A percentile compares a stretch with the other conserved stretches of the same genome.
Conservation (phyloP, 805 yeast species). For the Wickerhamiella spandovensis region DNA sequence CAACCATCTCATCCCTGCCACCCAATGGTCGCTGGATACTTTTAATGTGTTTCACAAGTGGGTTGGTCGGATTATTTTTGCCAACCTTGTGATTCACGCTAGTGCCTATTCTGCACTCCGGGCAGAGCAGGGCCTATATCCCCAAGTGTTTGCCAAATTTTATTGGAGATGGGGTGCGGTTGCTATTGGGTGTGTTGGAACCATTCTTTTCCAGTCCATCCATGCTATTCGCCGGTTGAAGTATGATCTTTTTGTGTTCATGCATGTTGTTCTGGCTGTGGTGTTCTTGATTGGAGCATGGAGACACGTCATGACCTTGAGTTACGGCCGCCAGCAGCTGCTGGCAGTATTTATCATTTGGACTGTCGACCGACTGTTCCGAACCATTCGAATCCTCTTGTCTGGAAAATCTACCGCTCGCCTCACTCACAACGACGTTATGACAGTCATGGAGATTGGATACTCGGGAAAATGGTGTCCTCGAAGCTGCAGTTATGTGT, state of each 20-base stretch:
- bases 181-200: slow-evolving; percentile 30
- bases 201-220: slow-evolving; percentile 37
- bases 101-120: slow-evolving; percentile 28
- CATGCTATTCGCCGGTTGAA: slow-evolving; percentile 35
- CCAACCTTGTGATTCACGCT: slow-evolving; percentile 45
- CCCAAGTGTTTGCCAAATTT: slow-evolving; percentile 10
- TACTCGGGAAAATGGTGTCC: slow-evolving; percentile 35
- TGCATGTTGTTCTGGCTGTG: slow-evolving; percentile 44
- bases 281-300: slow-evolving; percentile 45
- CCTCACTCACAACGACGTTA: slow-evolving; percentile 17
- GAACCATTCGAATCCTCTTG: slow-evolving; percentile 38
- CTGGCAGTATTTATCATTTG: slow-evolving; percentile 39
- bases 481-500: slow-evolving; percentile 44
- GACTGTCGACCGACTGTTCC: slow-evolving; percentile 48
- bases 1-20: slow-evolving; percentile 42
- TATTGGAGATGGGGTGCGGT: slow-evolving; percentile 27
- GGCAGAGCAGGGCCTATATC: slow-evolving; percentile 17
- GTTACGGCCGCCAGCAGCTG: slow-evolving; percentile 10
- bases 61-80: slow-evolving; percentile 40
- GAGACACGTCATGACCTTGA: slow-evolving; percentile 31
- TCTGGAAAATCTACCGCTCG: slow-evolving; percentile 35
- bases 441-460: slow-evolving; percentile 21
- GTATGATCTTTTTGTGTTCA: slow-evolving; percentile 46
- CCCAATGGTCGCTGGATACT: slow-evolving; percentile 30
- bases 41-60: slow-evolving; percentile 50